Base-by-base conservation (phyloP, 768 basidiomycete species). In the Russula sp. region DNA sequence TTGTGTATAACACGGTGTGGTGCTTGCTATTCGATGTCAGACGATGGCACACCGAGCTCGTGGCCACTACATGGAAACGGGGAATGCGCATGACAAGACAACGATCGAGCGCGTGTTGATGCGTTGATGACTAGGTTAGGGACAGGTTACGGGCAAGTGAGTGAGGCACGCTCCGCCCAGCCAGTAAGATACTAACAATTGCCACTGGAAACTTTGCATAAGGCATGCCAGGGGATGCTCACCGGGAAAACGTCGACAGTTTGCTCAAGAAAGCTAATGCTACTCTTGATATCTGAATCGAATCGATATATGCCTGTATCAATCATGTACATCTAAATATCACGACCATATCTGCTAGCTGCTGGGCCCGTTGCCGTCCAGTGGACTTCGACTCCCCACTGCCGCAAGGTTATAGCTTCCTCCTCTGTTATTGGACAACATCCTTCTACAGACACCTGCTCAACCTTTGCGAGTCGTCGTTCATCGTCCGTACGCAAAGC, bases 1-100 rank as follows among this genome's bases (percentile, higher is more conserved):
- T 75, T 35, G 72, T 74, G 22, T 74, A 74, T 65, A 71, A 74
- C 48, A 68, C 63, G 18, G 70, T 72, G 69, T 75, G 72, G 75
- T 63, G 61, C 42, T 59, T 75, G 22, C 63, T 73, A 5, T 66
- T 63, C 22, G 65, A 68, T 54, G 36, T 75, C 11, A 62, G 66
- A 56, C 63, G 49, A 3, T 71, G 72, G 70, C 73, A 73, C 56
- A 38, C 57, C 11, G 57, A 36, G 25, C 34, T n/a, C n/a, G 32
- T 41, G n/a, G 59, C 35, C 10, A 18, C 14, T 29, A 29, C 25
- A 29, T 29, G 25, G 58, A 38, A 5, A 20, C 16, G 13, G 58
- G 38, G 20, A 38, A 45, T 13, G 2, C 39, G 8, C n/a, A 25
- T 7, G 29, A 22, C 7, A 50, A 36, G 13, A 47, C 36, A 5